phyloP scores from a whole-genome alignment of 768 basidiomycete species.

The Termitomyces sp. region DNA sequence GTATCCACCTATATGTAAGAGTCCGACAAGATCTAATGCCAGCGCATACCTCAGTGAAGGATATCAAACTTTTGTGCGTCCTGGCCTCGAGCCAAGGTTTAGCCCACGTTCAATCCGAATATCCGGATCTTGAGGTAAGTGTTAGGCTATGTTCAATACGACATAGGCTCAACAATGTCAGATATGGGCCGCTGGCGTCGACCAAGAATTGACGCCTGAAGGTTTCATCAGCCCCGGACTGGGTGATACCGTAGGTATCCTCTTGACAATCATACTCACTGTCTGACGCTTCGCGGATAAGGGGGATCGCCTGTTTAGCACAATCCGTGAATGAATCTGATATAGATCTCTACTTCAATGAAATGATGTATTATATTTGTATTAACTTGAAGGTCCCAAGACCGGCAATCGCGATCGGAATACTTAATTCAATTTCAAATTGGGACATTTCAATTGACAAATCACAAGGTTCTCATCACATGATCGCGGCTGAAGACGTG shows the following conservation, averaged over 20 bases:
- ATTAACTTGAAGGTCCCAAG: too few relatives aligned
- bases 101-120: slow-evolving; percentile 53
- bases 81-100: slow-evolving; percentile 79
- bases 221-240: slow-evolving; percentile 89
- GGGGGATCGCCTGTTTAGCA: slow-evolving; percentile 87
- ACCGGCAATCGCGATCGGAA: background rate
- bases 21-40: background rate
- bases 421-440: too few relatives aligned
- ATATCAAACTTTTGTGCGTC: slow-evolving; percentile 80
- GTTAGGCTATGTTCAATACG: background rate
- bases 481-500: slow-evolving; percentile 31
- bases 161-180: slow-evolving; percentile 24
- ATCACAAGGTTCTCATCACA: background rate
- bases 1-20: slow-evolving; percentile 14
- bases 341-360: too few relatives aligned
- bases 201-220: slow-evolving; percentile 62
- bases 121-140: slow-evolving; percentile 78
- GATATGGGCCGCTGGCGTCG: slow-evolving; percentile 88
- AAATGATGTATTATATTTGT: too few relatives aligned
- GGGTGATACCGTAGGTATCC: slow-evolving; percentile 74
- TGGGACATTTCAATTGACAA: too few relatives aligned
- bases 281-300: slow-evolving; percentile 24
- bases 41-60: slow-evolving; percentile 38
- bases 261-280: background rate
- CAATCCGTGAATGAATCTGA: slow-evolving; percentile 39